Evolutionary conservation across 345 rosid species (phyloP), one percentile per base, ranked within the genome.

Genomic region (Microcos paniculata): DNA sequence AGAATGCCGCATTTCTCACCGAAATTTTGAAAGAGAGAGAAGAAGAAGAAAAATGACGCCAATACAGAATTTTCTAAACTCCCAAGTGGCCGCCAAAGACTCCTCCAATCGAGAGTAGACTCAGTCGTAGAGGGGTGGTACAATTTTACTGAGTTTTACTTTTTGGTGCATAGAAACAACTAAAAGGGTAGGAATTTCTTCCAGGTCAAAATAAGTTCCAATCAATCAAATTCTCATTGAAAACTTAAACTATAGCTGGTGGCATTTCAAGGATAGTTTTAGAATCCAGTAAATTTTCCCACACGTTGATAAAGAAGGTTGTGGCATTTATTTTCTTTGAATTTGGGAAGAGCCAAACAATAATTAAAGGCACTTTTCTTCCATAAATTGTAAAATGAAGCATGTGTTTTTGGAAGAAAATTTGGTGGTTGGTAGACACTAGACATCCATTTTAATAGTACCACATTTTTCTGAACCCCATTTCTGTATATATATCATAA

Each of bases 351-450:
- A 46, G 19, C 33, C 38, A 35, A 35, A 7, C 6, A 7, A 18
- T 58, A 55, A 43, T 49, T 42, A 43, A 56, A 43, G 43, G 51
- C 23, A 35, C 53, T 14, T 72, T 72, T 78, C 61, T 8, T 28
- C 40, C n/a, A 26, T 4, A 56, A 18, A 72, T 72, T 78, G n/a
- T n/a, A n/a, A n/a, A n/a, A n/a, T n/a, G 26, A 46, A 65, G 23
- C 58, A 65, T 57, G 73, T 67, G 48, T 43, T 72, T 15, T 58
- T 28, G 61, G 11, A 11, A 46, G 24, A 65, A 58, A 24, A 13
- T 55, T 23, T 23, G 59, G 30, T 55, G 53, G 30, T 23, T 31
- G 62, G 72, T n/a, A n/a, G n/a, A n/a, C n/a, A n/a, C n/a, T 31
- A 56, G 6, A n/a, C 33, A 40, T 71, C 71, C 5, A 21, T 12